Evolutionary conservation across 1,139 yeast species (phyloP), one percentile per base, ranked within the genome.

Genomic region (Groenewaldozyma sp.): DNA sequence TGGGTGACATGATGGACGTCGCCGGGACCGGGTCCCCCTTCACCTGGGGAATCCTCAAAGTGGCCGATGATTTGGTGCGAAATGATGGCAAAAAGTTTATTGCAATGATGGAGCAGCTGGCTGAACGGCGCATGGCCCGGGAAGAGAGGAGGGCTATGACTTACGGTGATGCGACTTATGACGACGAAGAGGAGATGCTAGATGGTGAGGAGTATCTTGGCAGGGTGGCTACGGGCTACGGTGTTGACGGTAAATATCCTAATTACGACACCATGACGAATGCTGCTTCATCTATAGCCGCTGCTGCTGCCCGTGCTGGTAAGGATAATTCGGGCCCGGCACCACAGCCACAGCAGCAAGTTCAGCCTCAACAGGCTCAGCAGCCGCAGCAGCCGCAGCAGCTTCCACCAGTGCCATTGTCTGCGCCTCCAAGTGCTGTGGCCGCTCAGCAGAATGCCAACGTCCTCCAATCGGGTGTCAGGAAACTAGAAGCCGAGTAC

Each of bases 1-100:
- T n/a, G n/a, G n/a, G n/a, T n/a, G n/a, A n/a, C 32, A 26, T 24
- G 11, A 11, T 22, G 3, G 27, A 26, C 16, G 26, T 22, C 17
- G 19, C 35, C 9, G 27, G 14, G 24, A 6, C 2, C 27, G n/a
- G 14, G 18, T 19, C 18, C 31, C 48, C 64, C 3, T 59, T 64
- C 26, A 63, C 61, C 37, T 68, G 68, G 19, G 69, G 68, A 4
- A 59, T 78, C 19, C 67, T 78, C 38, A 71, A 74, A 11, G 81
- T 83, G 38, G 91, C 93, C 0, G 93, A 83, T 48, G 94, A 83
- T 54, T 60, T 84, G 24, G 64, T 82, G 42, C 75, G 74, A 46
- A 80, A 81, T 54, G 86, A 81, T 48, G 94, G 94, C 22, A 71
- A 71, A 49, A 71, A 76, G 40, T 82, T 83, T 51, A 72, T 84